These are phyloP conservation scores for Rhodamnia argentea DNA, from an alignment of 345 rosid species.

Conservation along the genomic window DNA sequence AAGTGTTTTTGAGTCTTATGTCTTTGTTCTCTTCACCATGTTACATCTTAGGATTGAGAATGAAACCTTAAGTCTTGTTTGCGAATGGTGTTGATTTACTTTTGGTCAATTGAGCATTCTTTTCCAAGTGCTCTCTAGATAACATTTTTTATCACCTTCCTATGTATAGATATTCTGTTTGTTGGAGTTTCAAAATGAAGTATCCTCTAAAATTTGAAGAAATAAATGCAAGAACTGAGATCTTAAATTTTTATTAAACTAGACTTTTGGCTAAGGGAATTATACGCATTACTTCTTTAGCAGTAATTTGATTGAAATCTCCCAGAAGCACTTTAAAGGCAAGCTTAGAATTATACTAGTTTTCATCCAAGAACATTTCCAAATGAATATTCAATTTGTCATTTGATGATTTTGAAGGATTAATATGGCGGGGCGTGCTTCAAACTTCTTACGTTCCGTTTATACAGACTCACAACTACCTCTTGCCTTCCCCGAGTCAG, in stretches of 20 bases:
- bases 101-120: not conserved
- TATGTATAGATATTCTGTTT: conserved; percentile 93
- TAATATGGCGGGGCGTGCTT: not conserved
- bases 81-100: not conserved
- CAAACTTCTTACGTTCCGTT: not conserved
- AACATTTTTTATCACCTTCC: conserved; percentile 21
- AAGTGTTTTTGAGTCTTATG: not conserved
- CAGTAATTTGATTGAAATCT: not conserved
- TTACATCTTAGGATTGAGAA: not conserved
- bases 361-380: not conserved
- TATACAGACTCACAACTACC: not conserved
- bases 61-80: not conserved
- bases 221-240: not conserved
- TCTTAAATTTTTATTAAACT: not conserved
- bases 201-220: not conserved
- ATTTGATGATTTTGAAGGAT: not conserved
- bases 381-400: not conserved
- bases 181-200: conserved; percentile 79
- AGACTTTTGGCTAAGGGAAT: not conserved
- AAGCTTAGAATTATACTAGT: not conserved
- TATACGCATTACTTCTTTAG: not conserved
- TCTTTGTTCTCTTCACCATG: not conserved
- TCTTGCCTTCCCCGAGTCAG: not conserved
- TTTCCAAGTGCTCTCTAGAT: not conserved
- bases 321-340: not conserved